A percentile compares a stretch with the other conserved stretches of the same genome.
These are phyloP conservation scores for Schwanniomyces etchellsii DNA, from an alignment of 1,139 yeast species.

Conservation along the genomic window DNA sequence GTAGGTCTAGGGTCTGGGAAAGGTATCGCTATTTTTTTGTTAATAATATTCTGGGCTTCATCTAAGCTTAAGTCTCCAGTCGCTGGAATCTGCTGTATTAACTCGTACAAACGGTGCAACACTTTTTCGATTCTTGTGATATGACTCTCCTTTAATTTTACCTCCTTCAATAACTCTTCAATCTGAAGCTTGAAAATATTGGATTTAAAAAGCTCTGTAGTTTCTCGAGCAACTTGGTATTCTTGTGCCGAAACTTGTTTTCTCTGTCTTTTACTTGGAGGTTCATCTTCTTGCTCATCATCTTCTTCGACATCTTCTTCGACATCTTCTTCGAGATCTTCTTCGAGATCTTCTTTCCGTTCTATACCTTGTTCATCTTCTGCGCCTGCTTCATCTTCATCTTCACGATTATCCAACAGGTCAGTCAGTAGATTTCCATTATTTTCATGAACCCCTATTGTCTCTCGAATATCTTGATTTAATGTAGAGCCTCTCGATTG, in stretches of 20 bases:
- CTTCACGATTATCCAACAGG: too few species aligned
- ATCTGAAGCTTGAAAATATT: conserved; percentile 92
- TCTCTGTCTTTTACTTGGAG: conserved; percentile 31
- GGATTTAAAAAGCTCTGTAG: conserved; percentile 89
- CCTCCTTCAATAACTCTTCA: conserved; percentile 80
- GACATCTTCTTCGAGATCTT: conserved; percentile 9
- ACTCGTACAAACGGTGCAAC: conserved; percentile 68
- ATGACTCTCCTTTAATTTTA: conserved; percentile 66
- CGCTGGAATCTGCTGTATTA: conserved; percentile 59
- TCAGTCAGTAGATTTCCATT: not conserved
- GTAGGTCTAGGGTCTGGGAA: conserved; percentile 87
- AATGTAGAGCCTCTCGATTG: too few species aligned
- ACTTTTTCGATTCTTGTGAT: conserved; percentile 67
- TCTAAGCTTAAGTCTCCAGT: conserved; percentile 44
- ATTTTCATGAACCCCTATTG: not conserved
- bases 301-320: conserved; percentile 12
- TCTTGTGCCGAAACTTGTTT: conserved; percentile 68
- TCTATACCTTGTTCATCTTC: conserved; percentile 8
- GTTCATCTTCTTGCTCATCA: conserved; percentile 9
- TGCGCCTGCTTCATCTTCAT: conserved; percentile 4
- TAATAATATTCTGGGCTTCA: conserved; percentile 47
- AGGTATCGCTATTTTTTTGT: conserved; percentile 59
- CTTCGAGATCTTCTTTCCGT: conserved; percentile 9
- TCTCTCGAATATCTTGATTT: too few species aligned
- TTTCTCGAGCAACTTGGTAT: conserved; percentile 84